A percentile compares a stretch with the other conserved stretches of the same genome.
Evolutionary conservation across 164 flowering plant species (phyloP).

Genomic region (Cinnamomum micranthum): DNA sequence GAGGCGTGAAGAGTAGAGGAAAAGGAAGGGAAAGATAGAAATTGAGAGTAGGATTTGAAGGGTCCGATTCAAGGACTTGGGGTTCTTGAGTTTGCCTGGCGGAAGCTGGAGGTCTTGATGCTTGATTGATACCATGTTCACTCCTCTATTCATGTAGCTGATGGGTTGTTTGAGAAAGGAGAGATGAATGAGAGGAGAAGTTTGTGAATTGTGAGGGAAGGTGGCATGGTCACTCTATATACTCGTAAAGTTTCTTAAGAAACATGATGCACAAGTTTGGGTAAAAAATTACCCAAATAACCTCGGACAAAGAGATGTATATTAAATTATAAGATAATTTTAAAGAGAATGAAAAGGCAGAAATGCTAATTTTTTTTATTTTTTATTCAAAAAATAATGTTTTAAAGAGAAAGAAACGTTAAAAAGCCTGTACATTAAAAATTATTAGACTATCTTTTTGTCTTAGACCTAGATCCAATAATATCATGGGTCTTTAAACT

Average conservation of each 20-base stretch:
- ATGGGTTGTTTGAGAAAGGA: neutral
- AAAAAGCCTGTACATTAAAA: too few relatives aligned
- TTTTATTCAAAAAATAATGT: too few relatives aligned
- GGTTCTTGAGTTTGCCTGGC: neutral
- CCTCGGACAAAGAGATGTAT: neutral
- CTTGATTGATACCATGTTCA: neutral
- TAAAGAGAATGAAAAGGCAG: too few relatives aligned
- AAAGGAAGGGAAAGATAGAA: conserved; percentile 23
- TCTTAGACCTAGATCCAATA: too few relatives aligned
- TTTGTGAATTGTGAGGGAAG: neutral
- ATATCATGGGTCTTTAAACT: too few relatives aligned
- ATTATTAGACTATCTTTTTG: too few relatives aligned
- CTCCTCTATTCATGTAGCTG: neutral
- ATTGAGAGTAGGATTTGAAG: conserved; percentile 23
- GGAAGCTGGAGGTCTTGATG: conserved; percentile 8
- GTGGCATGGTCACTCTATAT: neutral
- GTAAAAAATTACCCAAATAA: neutral
- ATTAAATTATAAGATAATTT: too few relatives aligned
- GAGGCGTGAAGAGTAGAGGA: conserved; percentile 20
- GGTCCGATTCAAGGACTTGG: conserved; percentile 11
- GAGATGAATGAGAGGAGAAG: neutral
- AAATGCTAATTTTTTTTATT: too few relatives aligned
- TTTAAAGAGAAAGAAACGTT: too few relatives aligned
- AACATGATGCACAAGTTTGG: neutral
- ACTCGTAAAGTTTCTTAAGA: neutral